Conservation (phyloP, 345 rosid species). For the Atalantia buxifolia region DNA sequence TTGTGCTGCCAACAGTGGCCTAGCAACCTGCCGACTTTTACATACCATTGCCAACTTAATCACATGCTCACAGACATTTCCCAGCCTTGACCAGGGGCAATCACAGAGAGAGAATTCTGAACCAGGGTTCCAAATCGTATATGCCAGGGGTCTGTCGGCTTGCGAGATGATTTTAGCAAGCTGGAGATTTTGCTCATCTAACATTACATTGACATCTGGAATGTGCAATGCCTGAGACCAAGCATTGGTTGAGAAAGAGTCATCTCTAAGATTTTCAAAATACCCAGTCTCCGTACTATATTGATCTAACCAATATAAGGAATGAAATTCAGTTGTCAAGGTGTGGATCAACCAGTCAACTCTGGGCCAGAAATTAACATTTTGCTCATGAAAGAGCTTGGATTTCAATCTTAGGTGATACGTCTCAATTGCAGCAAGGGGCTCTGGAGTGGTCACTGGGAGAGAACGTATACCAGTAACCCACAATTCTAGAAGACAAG, state of each 20-base stretch:
- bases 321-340: constrained; percentile 48
- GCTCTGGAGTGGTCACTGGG: constrained; percentile 38
- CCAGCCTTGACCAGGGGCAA: constrained; percentile 39
- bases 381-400: constrained; percentile 33
- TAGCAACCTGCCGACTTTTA: constrained; percentile 43
- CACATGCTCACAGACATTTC: constrained; percentile 53
- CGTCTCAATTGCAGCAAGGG: constrained; percentile 51
- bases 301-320: constrained; percentile 42
- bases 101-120: constrained; percentile 53
- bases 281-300: constrained; percentile 42
- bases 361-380: constrained; percentile 35
- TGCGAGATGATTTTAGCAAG: constrained; percentile 47
- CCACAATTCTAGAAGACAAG: constrained; percentile 41
- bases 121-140: constrained; percentile 50
- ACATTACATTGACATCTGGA: constrained; percentile 32
- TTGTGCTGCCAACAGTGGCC: constrained; percentile 43
- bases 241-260: constrained; percentile 33
- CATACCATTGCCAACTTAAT: constrained; percentile 47
- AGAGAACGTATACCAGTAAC: constrained; percentile 36
- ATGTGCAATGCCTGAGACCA: constrained; percentile 47
- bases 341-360: constrained; percentile 47
- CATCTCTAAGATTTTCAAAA: constrained; percentile 34
- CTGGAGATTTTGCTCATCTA: constrained; percentile 47
- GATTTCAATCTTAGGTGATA: constrained; percentile 43
- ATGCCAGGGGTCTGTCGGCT: constrained; percentile 35